Evolutionary conservation across 768 basidiomycete genomes (phyloP), one percentile per base, ranked within the genome.

Genomic region (Rhodotorula kratochvilovae): DNA sequence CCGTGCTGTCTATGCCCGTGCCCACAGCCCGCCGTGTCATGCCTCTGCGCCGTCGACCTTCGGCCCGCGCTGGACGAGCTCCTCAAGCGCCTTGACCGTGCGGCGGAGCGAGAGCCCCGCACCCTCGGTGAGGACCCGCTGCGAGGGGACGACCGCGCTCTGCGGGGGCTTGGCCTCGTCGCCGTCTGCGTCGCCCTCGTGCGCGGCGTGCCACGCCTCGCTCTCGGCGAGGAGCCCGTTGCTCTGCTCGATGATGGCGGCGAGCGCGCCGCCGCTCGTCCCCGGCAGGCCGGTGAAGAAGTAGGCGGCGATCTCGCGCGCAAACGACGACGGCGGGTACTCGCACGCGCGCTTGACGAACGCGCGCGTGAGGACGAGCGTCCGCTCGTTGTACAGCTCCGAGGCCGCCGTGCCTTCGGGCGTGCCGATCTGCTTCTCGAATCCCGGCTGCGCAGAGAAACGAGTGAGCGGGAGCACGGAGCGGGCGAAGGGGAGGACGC

Each of bases 361-460:
- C 15, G 88, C 90, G 42, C 92, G 85, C 19, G 92, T 92, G 51
- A 95, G 84, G 50, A 94, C 90, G 76, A 90, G 94, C 10, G 91
- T 92, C 79, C 93, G 93, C 81, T 96, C 93, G 79, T 85, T 93
- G 82, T 96, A 95, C 21, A 95, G 80, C 55, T 92, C 91, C 87
- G 90, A 91, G 78, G 92, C 94, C 63, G 93, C 87, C 58, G 84
- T 89, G 43, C 91, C 93, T 79, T 96, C 93, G 74, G 89, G 87
- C 0, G 93, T 95, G 3, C 92, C 91, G 72, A 91, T 85, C 53
- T 95, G 82, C 78, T 93, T 96, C 78, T 95, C 93, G 77, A 89
- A 96, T 0, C 91, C 91, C 35, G 93, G 93, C 78, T 97, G 92
- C 90, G 92, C 78, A 88, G 15, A 27, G 7, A 13, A 21, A 8